Conservation (phyloP, 1,284 basidiomycete species). For the Anthracocystis panici-leucophaei region DNA sequence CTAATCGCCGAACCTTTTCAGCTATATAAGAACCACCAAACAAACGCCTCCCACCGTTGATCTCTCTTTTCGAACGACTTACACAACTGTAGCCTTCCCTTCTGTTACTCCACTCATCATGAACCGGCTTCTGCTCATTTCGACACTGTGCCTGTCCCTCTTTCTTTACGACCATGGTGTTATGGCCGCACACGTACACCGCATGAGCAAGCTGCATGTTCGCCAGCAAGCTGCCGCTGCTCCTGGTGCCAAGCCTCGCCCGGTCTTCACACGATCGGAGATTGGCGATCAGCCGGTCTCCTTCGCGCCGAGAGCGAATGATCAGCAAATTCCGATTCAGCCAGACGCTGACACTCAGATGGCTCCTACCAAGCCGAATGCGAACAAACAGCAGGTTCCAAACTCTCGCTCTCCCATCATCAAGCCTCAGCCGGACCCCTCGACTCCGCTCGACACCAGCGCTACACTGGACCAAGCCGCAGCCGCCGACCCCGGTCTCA, state of each 20-base stretch:
- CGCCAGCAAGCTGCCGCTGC: constrained; percentile 6
- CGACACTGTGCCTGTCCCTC: neutral
- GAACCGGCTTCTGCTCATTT: constrained; percentile 2
- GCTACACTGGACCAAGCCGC: too few species aligned
- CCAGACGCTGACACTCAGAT: too few species aligned
- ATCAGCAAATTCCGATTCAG: neutral
- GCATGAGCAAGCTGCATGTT: constrained; percentile 12
- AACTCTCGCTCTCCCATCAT: too few species aligned
- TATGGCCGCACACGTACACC: neutral
- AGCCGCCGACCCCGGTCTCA: constrained; percentile 13
- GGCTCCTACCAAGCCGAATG: too few species aligned
- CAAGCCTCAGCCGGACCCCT: too few species aligned
- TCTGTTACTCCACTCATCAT: neutral
- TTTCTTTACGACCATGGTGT: neutral
- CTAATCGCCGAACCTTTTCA: neutral
- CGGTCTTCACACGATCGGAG: too few species aligned
- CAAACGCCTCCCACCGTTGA: neutral
- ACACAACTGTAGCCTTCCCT: neutral
- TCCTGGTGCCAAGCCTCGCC: neutral
- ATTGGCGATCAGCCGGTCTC: too few species aligned
- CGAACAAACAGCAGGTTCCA: neutral
- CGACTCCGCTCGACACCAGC: too few species aligned
- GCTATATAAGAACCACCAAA: neutral
- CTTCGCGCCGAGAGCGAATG: neutral
- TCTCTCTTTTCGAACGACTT: neutral